These are phyloP conservation scores for Suhomyces panamericanus DNA, from an alignment of 1,139 yeast genomes.

Conservation along the genomic window DNA sequence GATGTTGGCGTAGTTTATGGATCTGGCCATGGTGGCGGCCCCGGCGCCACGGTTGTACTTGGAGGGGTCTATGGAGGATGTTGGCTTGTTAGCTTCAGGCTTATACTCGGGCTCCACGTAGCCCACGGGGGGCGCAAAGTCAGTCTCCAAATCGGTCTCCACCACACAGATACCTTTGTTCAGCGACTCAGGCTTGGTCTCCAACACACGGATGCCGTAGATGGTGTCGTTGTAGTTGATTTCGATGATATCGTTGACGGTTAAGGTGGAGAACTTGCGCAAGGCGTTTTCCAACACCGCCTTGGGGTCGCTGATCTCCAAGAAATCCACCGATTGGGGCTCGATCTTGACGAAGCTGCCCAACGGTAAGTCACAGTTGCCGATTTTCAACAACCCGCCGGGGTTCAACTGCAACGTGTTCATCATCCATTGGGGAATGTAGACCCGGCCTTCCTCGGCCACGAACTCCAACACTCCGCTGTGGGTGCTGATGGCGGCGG, in stretches of 20 bases:
- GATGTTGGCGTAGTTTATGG: conserved; percentile 67
- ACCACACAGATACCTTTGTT: conserved; percentile 82
- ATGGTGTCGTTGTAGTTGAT: conserved; percentile 81
- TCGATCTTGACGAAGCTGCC: conserved; percentile 91
- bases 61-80: conserved; percentile 34
- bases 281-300: conserved; percentile 93
- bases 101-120: conserved; percentile 84
- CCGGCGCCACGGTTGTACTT: conserved; percentile 46
- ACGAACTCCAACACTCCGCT: conserved; percentile 95
- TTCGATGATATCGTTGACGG: conserved; percentile 83
- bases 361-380: conserved; percentile 75
- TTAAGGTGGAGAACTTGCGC: conserved; percentile 84
- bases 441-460: conserved; percentile 96
- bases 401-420: conserved; percentile 68
- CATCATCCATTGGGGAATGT: conserved; percentile 98
- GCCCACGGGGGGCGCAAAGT: conserved; percentile 98
- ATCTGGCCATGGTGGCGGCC: conserved; percentile 76
- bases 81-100: conserved; percentile 29
- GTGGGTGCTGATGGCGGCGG: conserved; percentile 60
- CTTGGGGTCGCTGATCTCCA: conserved; percentile 93
- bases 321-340: conserved; percentile 91
- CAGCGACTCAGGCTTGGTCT: conserved; percentile 76
- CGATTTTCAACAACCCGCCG: conserved; percentile 75
- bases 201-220: conserved; percentile 81
- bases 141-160: conserved; percentile 95